Percentiles rank a stretch among this genome's conserved stretches.
phyloP scores from a whole-genome alignment of 1,139 yeast genomes.

The Zygosaccharomyces pseudobailii region DNA sequence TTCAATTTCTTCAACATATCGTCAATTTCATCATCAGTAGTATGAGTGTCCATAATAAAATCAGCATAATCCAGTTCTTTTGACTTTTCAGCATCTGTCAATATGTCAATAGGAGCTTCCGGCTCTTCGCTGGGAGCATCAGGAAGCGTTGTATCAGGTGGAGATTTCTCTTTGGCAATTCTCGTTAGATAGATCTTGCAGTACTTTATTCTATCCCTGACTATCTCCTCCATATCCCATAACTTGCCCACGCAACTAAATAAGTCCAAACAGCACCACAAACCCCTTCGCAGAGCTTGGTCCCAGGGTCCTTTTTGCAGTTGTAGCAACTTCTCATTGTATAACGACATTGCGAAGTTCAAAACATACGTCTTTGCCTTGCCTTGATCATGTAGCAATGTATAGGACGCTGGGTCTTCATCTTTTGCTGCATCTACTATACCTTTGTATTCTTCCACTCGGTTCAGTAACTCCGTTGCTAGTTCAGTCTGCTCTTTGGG shows the following conservation, averaged over 20 bases:
- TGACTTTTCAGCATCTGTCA: background rate
- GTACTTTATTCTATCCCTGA: slow-evolving; percentile 26
- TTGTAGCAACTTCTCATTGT: slow-evolving; percentile 27
- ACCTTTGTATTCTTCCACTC: slow-evolving; percentile 26
- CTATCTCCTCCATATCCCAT: slow-evolving; percentile 22
- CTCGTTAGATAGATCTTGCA: slow-evolving; percentile 29
- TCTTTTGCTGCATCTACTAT: slow-evolving; percentile 12
- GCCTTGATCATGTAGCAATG: slow-evolving; percentile 24
- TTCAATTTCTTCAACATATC: slow-evolving; percentile 10
- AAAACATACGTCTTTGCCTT: slow-evolving; percentile 28
- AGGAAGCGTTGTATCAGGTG: background rate
- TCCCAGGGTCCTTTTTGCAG: slow-evolving; percentile 23
- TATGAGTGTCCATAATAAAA: slow-evolving; percentile 6
- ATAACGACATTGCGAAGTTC: slow-evolving; percentile 30
- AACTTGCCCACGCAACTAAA: slow-evolving; percentile 23
- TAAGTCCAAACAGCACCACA: slow-evolving; percentile 34
- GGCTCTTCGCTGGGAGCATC: background rate
- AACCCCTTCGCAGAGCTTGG: slow-evolving; percentile 21
- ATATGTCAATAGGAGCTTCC: background rate
- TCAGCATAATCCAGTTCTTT: slow-evolving; percentile 9
- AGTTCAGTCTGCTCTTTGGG: slow-evolving; percentile 20
- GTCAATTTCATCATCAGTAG: slow-evolving; percentile 9
- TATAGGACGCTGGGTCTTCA: slow-evolving; percentile 11
- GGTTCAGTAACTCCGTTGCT: slow-evolving; percentile 26
- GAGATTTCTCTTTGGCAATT: slow-evolving; percentile 23